Conservation (phyloP, 2,329 filamentous ascomycete species). For the Drechslera avenae region DNA sequence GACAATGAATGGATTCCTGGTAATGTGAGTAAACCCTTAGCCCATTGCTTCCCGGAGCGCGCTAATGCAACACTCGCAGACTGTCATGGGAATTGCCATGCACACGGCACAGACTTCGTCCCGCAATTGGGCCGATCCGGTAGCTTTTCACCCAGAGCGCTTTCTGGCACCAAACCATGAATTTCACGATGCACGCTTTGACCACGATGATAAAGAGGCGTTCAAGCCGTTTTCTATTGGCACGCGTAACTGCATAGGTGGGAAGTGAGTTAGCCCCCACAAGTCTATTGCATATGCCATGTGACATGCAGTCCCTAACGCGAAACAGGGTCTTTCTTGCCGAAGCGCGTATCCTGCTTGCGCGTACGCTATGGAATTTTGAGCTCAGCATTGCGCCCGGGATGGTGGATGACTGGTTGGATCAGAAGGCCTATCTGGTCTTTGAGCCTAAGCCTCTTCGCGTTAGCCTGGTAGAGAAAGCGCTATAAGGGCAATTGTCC, state of each 20-base stretch:
- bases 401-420: neutral
- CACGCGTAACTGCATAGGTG: no score
- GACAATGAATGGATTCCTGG: no score
- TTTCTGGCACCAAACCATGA: no score
- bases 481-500: neutral
- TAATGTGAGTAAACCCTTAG: neutral
- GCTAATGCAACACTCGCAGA: neutral
- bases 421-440: conserved; percentile 6
- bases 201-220: no score
- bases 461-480: neutral
- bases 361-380: conserved; percentile 2
- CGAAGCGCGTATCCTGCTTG: neutral
- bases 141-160: no score
- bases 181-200: no score
- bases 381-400: neutral
- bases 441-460: conserved; percentile 2
- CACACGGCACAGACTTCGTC: neutral
- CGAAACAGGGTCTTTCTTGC: conserved; percentile 1
- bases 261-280: no score
- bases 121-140: no score
- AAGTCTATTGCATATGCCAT: neutral
- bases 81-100: conserved; percentile 3
- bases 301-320: neutral
- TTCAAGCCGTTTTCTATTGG: no score
- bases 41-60: no score